These are phyloP conservation scores for Apiotrichum brassicae DNA, from an alignment of 1,284 basidiomycete genomes.

Conservation along the genomic window DNA sequence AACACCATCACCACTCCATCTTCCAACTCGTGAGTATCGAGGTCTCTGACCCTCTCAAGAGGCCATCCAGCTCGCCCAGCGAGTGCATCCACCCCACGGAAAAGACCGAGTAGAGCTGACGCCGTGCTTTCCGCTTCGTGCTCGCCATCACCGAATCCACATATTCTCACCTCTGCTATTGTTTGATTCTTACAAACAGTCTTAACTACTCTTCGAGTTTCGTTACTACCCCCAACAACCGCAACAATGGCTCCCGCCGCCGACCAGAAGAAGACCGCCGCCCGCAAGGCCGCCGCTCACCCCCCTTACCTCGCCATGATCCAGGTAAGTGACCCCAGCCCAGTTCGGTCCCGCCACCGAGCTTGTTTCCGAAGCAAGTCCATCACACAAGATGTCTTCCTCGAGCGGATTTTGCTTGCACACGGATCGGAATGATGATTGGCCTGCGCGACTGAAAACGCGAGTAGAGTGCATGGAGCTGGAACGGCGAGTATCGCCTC, in stretches of 20 bases:
- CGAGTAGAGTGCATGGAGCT: not conserved
- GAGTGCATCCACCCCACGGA: not conserved
- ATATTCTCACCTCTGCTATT: not conserved
- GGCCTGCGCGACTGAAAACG: no score
- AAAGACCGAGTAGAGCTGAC: conserved; percentile 8
- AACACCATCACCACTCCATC: not conserved
- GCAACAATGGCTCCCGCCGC: conserved; percentile 39
- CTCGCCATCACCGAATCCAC: conserved; percentile 4
- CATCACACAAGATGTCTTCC: no score
- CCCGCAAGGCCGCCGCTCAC: conserved; percentile 40
- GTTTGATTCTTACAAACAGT: not conserved
- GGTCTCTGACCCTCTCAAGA: no score
- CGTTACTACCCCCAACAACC: not conserved
- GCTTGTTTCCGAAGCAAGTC: no score
- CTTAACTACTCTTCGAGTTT: not conserved
- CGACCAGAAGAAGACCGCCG: conserved; percentile 35
- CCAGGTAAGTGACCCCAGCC: conserved; percentile 39
- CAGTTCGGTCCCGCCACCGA: not conserved
- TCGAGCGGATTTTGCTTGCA: no score
- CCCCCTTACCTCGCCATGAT: conserved; percentile 48
- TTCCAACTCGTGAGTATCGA: not conserved
- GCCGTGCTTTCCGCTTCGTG: not conserved
- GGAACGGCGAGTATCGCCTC: not conserved
- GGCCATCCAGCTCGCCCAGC: no score
- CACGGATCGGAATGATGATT: no score